Evolutionary conservation across 2,329 filamentous ascomycete genomes (phyloP).

Genomic region (Trichoderma atroviride): DNA sequence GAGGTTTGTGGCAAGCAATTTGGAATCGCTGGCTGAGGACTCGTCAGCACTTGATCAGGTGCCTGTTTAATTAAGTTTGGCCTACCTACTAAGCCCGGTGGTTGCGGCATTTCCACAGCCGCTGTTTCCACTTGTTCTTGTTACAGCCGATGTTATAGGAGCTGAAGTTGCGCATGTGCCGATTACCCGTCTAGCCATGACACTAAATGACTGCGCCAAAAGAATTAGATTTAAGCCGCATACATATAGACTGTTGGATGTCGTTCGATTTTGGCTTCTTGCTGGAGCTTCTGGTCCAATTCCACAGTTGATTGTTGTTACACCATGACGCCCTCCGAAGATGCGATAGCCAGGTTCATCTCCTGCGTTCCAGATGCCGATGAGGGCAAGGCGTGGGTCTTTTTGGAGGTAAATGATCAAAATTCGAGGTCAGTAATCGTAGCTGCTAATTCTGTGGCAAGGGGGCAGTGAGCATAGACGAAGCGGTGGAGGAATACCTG

Average conservation of each 20-base stretch:
- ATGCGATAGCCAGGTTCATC: conserved; percentile 1
- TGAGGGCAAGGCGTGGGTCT: conserved; percentile 3
- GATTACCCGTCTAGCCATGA: background rate
- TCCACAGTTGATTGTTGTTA: background rate
- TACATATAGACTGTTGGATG: background rate
- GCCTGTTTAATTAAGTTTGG: too few species aligned
- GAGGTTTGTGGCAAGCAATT: too few species aligned
- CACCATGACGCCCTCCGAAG: conserved; percentile 2
- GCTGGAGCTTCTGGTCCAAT: background rate
- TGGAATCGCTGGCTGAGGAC: too few species aligned
- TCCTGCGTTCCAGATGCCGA: conserved; percentile 8
- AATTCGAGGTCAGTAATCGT: background rate
- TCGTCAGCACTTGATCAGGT: too few species aligned
- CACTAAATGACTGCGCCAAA: background rate
- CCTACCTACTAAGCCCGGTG: too few species aligned
- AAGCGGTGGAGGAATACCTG: background rate
- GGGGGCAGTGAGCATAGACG: background rate
- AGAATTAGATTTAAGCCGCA: background rate
- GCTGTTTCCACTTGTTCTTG: too few species aligned
- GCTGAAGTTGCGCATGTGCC: background rate
- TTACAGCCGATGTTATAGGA: too few species aligned
- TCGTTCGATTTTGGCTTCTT: background rate
- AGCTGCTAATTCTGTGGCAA: background rate
- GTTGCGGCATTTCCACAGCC: too few species aligned
- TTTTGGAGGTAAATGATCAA: background rate